These are phyloP conservation scores for Cenococcum geophilum DNA, from an alignment of 495 filamentous ascomycete species.

Conservation along the genomic window DNA sequence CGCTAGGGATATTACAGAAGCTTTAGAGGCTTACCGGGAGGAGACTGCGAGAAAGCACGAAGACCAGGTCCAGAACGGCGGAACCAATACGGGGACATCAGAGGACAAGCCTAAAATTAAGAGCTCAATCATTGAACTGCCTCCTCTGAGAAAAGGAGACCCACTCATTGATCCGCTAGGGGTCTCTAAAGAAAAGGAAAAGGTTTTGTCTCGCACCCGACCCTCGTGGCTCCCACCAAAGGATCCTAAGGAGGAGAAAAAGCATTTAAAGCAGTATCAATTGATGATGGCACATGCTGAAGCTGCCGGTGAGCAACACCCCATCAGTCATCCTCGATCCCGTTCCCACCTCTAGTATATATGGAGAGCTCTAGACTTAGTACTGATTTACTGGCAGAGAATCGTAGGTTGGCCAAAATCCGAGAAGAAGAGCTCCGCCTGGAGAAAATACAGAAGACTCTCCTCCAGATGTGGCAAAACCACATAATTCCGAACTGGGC, in stretches of 20 bases:
- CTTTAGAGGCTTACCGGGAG: constrained; percentile 77
- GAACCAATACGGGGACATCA: constrained; percentile 39
- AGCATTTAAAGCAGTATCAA: constrained; percentile 86
- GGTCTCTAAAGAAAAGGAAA: constrained; percentile 94
- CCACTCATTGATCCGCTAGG: constrained; percentile 96
- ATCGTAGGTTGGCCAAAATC: too few species aligned
- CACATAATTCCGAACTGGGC: constrained; percentile 86
- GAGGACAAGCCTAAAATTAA: constrained; percentile 42
- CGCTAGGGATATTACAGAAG: constrained; percentile 80
- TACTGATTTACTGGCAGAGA: too few species aligned
- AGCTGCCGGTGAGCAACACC: constrained; percentile 53
- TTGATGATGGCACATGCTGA: constrained; percentile 80
- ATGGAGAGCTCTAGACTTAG: constrained; percentile 35
- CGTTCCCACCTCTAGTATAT: background rate
- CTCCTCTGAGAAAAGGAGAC: constrained; percentile 77
- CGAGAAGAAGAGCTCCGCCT: too few species aligned
- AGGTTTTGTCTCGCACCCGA: constrained; percentile 79
- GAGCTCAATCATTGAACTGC: constrained; percentile 53
- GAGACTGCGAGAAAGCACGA: constrained; percentile 43
- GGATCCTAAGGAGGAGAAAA: constrained; percentile 83
- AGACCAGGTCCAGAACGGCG: constrained; percentile 46
- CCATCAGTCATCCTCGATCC: constrained; percentile 11
- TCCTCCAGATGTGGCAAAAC: constrained; percentile 73
- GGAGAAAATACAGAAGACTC: constrained; percentile 44
- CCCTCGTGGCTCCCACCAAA: constrained; percentile 96